Conservation (phyloP, 108 stramenopile genomes). For the Cylindrotheca fusiformis region DNA sequence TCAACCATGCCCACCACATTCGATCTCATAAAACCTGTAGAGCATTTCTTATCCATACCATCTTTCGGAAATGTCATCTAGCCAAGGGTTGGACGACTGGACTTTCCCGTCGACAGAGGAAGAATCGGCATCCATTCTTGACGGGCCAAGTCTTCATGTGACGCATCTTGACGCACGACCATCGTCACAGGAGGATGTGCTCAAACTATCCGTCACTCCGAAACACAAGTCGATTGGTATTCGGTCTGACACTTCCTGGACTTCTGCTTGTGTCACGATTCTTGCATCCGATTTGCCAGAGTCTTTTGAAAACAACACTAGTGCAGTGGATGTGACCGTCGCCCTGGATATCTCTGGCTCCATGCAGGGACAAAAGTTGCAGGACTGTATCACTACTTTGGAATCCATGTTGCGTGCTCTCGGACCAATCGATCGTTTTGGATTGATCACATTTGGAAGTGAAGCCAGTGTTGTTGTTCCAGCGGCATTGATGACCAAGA, state of each 20-base stretch:
- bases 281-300: background rate
- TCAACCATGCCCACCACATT: no score
- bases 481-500: conserved; percentile 23
- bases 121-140: no score
- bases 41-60: no score
- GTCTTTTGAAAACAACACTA: background rate
- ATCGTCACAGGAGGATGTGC: background rate
- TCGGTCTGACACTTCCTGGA: background rate
- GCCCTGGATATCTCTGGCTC: conserved; percentile 53
- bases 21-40: no score
- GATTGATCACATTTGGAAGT: conserved; percentile 47
- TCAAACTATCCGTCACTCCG: background rate
- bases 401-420: conserved; percentile 43
- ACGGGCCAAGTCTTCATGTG: no score
- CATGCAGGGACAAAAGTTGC: conserved; percentile 43
- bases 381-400: conserved; percentile 62
- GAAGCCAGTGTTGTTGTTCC: conserved; percentile 45
- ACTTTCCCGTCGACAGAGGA: no score
- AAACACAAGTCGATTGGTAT: background rate
- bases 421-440: conserved; percentile 53
- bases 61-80: no score
- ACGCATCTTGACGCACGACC: no score
- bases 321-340: conserved; percentile 53
- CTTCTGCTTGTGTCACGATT: background rate
- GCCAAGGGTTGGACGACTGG: no score